Percentiles rank a stretch among this genome's conserved stretches.
Conservation (phyloP, 805 yeast genomes). For the Sugiyamaella chiloensis region DNA sequence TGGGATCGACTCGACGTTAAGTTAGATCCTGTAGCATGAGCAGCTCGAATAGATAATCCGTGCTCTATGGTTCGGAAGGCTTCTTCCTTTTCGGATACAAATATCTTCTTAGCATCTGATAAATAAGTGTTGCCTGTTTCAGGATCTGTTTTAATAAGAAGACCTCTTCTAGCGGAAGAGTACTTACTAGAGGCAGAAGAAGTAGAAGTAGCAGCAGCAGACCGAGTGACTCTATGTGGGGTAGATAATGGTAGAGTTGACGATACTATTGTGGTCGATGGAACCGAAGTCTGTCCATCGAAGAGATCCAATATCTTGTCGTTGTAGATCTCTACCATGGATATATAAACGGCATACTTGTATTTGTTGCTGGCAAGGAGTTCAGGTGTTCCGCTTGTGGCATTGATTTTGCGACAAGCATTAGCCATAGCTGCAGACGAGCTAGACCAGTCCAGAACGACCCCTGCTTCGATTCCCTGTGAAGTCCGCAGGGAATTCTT, state of each 20-base stretch:
- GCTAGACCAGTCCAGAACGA: conserved; percentile 24
- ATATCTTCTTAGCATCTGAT: conserved; percentile 40
- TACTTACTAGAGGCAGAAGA: neutral
- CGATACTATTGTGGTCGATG: neutral
- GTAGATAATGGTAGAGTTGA: neutral
- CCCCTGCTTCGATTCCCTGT: conserved; percentile 24
- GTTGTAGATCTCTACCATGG: conserved; percentile 53
- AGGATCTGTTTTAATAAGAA: conserved; percentile 38
- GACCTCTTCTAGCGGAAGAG: conserved; percentile 15
- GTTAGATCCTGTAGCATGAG: conserved; percentile 44
- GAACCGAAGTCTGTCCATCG: conserved; percentile 17
- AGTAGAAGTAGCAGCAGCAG: neutral
- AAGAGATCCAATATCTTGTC: conserved; percentile 44
- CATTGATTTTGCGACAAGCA: conserved; percentile 6
- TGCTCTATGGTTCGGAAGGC: conserved; percentile 39
- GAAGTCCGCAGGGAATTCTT: conserved; percentile 17
- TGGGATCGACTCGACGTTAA: conserved; percentile 49
- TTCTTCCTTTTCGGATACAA: conserved; percentile 37
- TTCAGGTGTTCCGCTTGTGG: neutral
- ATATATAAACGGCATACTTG: conserved; percentile 42
- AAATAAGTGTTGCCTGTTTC: conserved; percentile 46
- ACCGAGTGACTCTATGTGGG: neutral
- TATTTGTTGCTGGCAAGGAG: conserved; percentile 13
- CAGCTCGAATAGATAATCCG: conserved; percentile 42
- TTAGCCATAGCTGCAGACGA: conserved; percentile 10